Evolutionary conservation across 1,284 basidiomycete species (phyloP), one percentile per base, ranked within the genome.

Genomic region (Ceratobasidium sp.): DNA sequence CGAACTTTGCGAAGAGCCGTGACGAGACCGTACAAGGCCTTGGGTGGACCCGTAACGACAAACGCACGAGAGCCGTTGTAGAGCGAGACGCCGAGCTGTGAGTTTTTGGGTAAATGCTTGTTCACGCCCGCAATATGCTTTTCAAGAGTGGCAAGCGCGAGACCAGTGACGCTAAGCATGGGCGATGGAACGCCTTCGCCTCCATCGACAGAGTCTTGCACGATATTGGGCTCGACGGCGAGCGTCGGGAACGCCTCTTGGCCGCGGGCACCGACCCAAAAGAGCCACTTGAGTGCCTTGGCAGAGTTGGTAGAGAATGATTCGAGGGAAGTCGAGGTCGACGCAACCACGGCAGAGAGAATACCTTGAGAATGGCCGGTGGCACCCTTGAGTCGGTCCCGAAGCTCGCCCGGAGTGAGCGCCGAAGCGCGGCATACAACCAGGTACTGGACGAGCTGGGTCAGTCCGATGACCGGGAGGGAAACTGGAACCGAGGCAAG

Each of bases 331-430:
- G 85, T 84, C 18, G 95, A 97, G 1, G 94, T 88, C 8, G 96
- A 87, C 76, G 98, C 88, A 34, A 89, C 91, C 65, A 97, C 88
- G 26, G 97, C 97, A 23, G 96, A 95, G 72, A 98, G 90, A 76
- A 99, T 89, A 76, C 97, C 97, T 82, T 98, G 97, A 6, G 95
- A 97, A 83, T 99, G 97, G 57, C 97, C 97, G 12, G 97, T 98
- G 4, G 94, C 89, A 62, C 96, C 97, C 36, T 88, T 85, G 76
- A 98, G 86, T 71, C 88, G 87, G 57, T 85, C 82, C 62, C 92
- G 88, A 79, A 97, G 86, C 78, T 96, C 88, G 21, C 89, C 92
- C 0, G 96, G 96, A 1, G 87, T 88, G 55, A 96, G 82, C 71
- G 89, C 88, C 30, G 89, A 83, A 70, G 92, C 89, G 64, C 89